Percentiles rank a stretch among this genome's conserved stretches.
These are phyloP conservation scores for Tolypocladium paradoxum DNA, from an alignment of 2,329 filamentous ascomycete species.

Conservation along the genomic window DNA sequence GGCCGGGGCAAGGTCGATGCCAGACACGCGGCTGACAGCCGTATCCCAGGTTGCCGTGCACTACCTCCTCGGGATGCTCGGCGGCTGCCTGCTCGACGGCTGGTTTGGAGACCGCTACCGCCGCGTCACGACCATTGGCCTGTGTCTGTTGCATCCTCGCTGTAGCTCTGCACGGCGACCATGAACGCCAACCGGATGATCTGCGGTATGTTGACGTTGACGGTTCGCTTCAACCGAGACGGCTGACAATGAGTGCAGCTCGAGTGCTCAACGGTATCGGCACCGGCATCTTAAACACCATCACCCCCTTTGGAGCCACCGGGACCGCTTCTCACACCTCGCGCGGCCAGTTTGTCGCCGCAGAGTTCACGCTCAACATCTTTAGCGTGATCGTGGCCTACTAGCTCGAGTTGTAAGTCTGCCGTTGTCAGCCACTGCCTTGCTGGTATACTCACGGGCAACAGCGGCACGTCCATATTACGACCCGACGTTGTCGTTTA, in stretches of 20 bases:
- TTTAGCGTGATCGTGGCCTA: slow-evolving; percentile 54
- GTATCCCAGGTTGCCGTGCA: slow-evolving; percentile 19
- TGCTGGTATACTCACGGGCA: neutral
- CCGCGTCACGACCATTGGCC: slow-evolving; percentile 51
- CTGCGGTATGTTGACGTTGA: slow-evolving; percentile 32
- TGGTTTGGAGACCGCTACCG: slow-evolving; percentile 53
- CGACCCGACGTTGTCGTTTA: slow-evolving; percentile 43
- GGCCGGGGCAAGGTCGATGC: no score
- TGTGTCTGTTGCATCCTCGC: slow-evolving; percentile 47
- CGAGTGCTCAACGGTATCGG: slow-evolving; percentile 46
- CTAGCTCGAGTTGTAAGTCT: slow-evolving; percentile 40
- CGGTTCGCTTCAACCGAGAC: neutral
- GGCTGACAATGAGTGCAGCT: slow-evolving; percentile 4
- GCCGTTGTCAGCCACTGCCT: no score
- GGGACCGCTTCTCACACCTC: slow-evolving; percentile 59
- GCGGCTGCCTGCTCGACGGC: slow-evolving; percentile 53
- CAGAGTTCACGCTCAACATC: slow-evolving; percentile 66
- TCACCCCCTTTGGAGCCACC: slow-evolving; percentile 61
- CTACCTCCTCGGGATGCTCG: slow-evolving; percentile 44
- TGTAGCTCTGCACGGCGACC: slow-evolving; percentile 53
- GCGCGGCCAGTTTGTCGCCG: slow-evolving; percentile 57
- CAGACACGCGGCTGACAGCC: no score
- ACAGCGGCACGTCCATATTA: slow-evolving; percentile 47
- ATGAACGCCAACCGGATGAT: slow-evolving; percentile 62
- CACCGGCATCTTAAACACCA: slow-evolving; percentile 59